Evolutionary conservation across 176 grass and related monocot species (phyloP).

Genomic region (Eremochloa ophiuroides): DNA sequence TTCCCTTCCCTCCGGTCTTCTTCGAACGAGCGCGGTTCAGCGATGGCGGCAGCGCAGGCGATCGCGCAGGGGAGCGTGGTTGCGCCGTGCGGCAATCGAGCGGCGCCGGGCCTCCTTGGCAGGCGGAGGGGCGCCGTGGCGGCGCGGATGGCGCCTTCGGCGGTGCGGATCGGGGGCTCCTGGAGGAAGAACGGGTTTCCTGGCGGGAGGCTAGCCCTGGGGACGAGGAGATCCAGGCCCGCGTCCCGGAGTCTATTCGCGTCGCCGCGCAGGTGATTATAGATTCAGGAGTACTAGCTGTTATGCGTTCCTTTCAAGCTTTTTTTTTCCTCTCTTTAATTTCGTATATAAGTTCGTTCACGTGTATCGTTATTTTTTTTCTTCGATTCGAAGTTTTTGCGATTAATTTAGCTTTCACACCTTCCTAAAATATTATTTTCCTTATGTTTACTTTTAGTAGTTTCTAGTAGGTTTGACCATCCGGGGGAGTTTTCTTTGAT

Average conservation of each 20-base stretch:
- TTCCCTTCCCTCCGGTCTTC: background rate
- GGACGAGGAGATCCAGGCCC: slow-evolving; percentile 35
- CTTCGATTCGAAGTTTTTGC: background rate
- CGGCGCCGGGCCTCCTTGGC: background rate
- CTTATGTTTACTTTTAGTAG: background rate
- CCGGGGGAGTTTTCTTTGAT: background rate
- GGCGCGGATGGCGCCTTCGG: slow-evolving; percentile 28
- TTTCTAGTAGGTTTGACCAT: background rate
- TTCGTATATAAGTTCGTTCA: too few relatives aligned
- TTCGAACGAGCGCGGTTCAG: slow-evolving; percentile 7
- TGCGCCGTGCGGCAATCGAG: background rate
- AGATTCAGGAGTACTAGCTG: background rate
- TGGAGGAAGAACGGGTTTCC: slow-evolving; percentile 36
- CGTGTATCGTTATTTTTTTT: background rate
- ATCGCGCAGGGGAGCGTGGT: slow-evolving; percentile 42
- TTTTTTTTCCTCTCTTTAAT: background rate
- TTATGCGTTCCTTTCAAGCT: background rate
- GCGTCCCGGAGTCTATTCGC: slow-evolving; percentile 27
- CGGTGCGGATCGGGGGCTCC: slow-evolving; percentile 32
- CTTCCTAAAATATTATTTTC: background rate
- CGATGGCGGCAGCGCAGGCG: slow-evolving; percentile 49
- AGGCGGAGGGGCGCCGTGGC: slow-evolving; percentile 37
- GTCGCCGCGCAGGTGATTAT: slow-evolving; percentile 51
- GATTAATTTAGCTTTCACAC: too few relatives aligned
- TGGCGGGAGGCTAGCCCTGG: slow-evolving; percentile 46